phyloP scores from a whole-genome alignment of 2,329 filamentous ascomycete genomes.

The Penicillium sp. region DNA sequence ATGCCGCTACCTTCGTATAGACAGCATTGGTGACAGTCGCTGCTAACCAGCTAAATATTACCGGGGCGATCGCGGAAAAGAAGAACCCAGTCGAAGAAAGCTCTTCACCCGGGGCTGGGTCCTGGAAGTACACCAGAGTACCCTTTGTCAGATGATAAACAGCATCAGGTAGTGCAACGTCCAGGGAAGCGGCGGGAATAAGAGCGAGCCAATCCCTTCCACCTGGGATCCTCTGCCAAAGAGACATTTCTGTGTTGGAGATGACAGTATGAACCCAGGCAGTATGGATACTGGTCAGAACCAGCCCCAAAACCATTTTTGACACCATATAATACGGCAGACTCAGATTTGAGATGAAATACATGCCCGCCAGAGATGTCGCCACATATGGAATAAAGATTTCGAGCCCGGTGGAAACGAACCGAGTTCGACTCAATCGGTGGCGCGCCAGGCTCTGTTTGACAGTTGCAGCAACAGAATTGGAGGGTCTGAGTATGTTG shows the following conservation, averaged over 20 bases:
- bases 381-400: neutral
- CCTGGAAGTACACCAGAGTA: neutral
- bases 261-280: neutral
- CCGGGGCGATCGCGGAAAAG: neutral
- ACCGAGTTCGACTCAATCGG: too few species aligned
- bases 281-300: neutral
- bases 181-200: neutral
- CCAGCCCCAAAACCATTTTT: neutral
- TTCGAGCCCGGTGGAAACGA: neutral
- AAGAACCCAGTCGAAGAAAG: too few species aligned
- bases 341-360: neutral
- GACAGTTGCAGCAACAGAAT: neutral
- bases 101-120: too few species aligned
- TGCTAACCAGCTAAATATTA: neutral
- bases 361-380: neutral
- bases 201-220: neutral
- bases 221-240: neutral
- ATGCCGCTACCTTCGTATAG: neutral
- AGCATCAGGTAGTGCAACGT: neutral
- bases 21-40: neutral
- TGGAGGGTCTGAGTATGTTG: neutral
- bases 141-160: neutral
- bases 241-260: neutral
- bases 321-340: neutral
- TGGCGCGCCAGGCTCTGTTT: too few species aligned